Evolutionary conservation across 2,329 filamentous ascomycete species (phyloP), one percentile per base, ranked within the genome.

Genomic region (Aspergillus amoenus): DNA sequence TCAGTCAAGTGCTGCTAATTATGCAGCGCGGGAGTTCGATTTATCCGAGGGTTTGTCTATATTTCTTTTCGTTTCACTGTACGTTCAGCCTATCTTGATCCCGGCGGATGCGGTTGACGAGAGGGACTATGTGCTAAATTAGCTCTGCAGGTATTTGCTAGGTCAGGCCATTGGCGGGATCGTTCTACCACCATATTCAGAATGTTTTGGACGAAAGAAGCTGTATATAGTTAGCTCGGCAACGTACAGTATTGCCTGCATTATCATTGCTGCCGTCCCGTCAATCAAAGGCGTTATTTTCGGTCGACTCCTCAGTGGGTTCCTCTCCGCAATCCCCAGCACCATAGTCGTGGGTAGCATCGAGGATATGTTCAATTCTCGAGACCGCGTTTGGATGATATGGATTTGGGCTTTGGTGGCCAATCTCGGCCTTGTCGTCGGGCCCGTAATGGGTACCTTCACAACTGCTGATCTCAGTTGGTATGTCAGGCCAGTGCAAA

Each of bases 361-460:
- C 32, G 80, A 82, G 57, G 79, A 82, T 58, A 75, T 82, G 65
- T 81, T 76, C 68, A 76, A 80, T 55, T 70, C 73, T 2, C 70
- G 71, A 53, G 69, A 68, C n/a, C 71, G 80, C 13, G 74, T 81
- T 7, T 81, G 78, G 78, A 64, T 78, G 13, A 70, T 82, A 8
- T 77, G 76, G 53, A 63, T 74, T 6, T 82, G 79, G 79, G 74
- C 75, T 30, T 67, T 73, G 21, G 71, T 71, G 8, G 73, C 77
- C 1, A 79, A 77, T 2, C 62, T 78, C 5, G 80, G 77, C 0
- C 60, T 81, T 11, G 70, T 75, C 5, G 52, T 78, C 3, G 79
- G 78, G 0, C 79, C 80, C 5, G 73, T 79, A 1, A 71, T 78
- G 59, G 76, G 75, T 13, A 74, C 73, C 1, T 77, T 78, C 60